Base-by-base conservation (phyloP, 495 filamentous ascomycete genomes). In the Podospora bellae-mahoneyi region DNA sequence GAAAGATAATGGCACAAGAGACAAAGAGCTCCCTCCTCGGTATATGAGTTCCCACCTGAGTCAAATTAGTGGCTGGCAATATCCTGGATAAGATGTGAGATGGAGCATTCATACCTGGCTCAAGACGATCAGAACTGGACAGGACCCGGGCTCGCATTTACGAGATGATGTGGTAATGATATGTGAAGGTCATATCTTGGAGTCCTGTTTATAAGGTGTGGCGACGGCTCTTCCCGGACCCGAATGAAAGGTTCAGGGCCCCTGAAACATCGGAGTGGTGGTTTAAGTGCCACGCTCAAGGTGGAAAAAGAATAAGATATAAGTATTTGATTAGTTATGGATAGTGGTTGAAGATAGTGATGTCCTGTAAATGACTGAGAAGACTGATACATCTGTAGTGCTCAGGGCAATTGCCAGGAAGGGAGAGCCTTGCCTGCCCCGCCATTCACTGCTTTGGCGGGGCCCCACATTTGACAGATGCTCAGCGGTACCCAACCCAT, bases 181-280 rank as follows among this genome's bases (percentile, higher is more conserved):
- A 10, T 10, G 5, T 0, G 34, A 39, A 10, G 34, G 34, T 5
- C 34, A 39, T 0, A 39, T 39, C 34, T 39, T 39, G 34, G 34
- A 39, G 54, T 10, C 15, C 54, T 58, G 55, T 20, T 4, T 20
- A 20, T 58, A 58, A 58, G 55, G 55, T 48, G 10, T 58, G 55
- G 55, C 55, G 18, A 26, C 55, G 55, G 55, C 55, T 58, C n/a
- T 58, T 58, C 55, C 55, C 55, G 55, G n/a, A 58, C 39, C 39
- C 39, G 9, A 13, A 5, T 48, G 39, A 13, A 48, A 48, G 39
- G 39, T 48, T 48, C 39, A 39, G 34, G 5, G 34, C 34, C 34
- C 34, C 34, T 39, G 34, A 39, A 39, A 39, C 34, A 39, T 39
- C 34, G 34, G 34, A 39, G 34, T 39, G 34, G 34, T 23, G 23